Evolutionary conservation across 2,329 filamentous ascomycete species (phyloP), one percentile per base, ranked within the genome.

Genomic region (Fusarium beomiforme): DNA sequence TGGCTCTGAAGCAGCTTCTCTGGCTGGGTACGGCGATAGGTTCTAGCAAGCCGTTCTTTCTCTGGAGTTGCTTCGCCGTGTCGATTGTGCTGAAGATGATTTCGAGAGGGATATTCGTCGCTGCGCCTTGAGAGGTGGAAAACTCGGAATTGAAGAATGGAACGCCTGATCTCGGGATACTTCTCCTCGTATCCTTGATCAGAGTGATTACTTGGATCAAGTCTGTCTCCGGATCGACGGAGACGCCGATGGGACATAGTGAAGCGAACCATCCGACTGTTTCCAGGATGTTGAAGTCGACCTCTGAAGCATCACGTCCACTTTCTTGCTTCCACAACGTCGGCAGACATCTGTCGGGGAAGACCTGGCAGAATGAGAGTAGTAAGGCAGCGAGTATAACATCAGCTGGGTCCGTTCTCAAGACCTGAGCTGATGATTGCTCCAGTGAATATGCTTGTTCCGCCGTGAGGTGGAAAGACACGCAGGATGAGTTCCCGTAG

Each of bases 201-300:
- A 84, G 79, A n/a, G 84, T 84, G 14, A 89, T 77, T 0, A 86
- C 83, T 16, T 85, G 80, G 41, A 88, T 77, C 19, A 89, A 77
- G 63, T 89, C 86, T 34, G 86, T 83, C 4, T 81, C 77, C 5
- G 80, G 78, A 4, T 85, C 81, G 2, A 84, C 73, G 12, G 82
- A 81, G 5, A 85, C 78, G 3, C 82, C 80, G 9, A 89, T 79
- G 0, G 88, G 88, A 51, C 84, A 87, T 16, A 90, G 78, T 0
- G 87, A 84, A 4, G 87, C 89, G 68, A 90, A 89, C 87, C 87
- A 90, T 4, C 88, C 88, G 0, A 90, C 87, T 0, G 88, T 90
- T 55, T 87, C 81, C 8, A 85, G 84, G 2, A 89, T 82, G 76
- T 90, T 86, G 16, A 86, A 79, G 19, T 84, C 83, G 1, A 78